Evolutionary conservation across 345 rosid genomes (phyloP).

Genomic region (Leavenworthia alabamica): DNA sequence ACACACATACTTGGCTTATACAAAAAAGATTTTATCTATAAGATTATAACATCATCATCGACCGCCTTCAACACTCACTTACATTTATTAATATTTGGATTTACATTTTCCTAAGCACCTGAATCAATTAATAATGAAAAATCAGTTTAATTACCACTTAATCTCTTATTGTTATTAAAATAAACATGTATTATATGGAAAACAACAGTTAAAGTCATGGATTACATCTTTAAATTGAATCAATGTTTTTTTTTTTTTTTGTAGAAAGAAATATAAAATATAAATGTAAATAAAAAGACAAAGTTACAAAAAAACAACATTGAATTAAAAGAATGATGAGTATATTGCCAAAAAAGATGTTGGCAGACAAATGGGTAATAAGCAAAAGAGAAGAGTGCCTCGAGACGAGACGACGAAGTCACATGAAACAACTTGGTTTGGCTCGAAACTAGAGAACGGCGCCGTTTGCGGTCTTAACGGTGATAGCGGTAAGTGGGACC

Average conservation of each 20-base stretch:
- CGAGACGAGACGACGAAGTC: constrained; percentile 25
- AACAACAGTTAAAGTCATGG: not conserved
- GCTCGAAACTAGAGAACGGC: constrained; percentile 30
- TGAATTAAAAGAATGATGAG: not conserved
- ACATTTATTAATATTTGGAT: not conserved
- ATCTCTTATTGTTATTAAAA: not conserved
- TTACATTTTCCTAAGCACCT: not conserved
- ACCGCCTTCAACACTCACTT: not conserved
- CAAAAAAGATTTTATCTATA: not conserved
- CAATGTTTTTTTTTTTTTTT: not conserved
- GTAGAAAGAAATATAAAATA: not conserved
- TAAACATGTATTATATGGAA: not conserved
- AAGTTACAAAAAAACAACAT: not conserved
- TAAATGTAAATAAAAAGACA: not conserved
- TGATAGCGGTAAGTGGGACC: constrained; percentile 1
- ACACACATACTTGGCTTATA: not conserved
- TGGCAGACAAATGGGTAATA: constrained; percentile 20
- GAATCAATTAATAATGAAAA: not conserved
- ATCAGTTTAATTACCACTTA: not conserved
- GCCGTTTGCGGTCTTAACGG: constrained; percentile 29
- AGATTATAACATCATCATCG: not conserved
- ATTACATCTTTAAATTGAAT: not conserved
- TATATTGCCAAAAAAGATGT: not conserved
- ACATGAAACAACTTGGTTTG: constrained; percentile 17
- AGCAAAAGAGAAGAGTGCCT: constrained; percentile 2